These are phyloP conservation scores for Akebia trifoliata DNA, from an alignment of 164 flowering plant species.

Conservation along the genomic window DNA sequence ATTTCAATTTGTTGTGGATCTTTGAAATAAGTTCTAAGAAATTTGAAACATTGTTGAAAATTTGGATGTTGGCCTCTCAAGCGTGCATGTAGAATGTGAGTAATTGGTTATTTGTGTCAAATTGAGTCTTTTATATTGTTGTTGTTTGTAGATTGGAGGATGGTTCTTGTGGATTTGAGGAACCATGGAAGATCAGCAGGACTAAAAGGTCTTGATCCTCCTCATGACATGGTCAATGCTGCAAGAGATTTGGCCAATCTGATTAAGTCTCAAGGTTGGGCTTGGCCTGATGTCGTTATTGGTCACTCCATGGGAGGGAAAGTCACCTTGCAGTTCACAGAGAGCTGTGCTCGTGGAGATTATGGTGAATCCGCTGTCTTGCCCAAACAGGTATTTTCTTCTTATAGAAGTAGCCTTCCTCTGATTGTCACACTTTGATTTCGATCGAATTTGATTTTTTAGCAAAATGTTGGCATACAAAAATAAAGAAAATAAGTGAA, in stretches of 20 bases:
- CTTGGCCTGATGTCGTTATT: constrained; percentile 91
- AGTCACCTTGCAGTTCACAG: constrained; percentile 65
- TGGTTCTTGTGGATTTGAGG: constrained; percentile 88
- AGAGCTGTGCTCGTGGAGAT: constrained; percentile 65
- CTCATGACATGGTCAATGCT: constrained; percentile 74
- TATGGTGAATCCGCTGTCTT: constrained; percentile 56
- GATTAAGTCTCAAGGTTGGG: constrained; percentile 61
- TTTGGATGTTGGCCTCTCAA: too few relatives aligned
- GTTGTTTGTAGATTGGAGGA: constrained; percentile 56
- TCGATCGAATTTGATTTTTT: too few relatives aligned
- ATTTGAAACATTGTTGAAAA: too few relatives aligned
- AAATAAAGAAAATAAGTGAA: too few relatives aligned
- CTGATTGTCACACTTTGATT: too few relatives aligned
- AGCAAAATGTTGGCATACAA: too few relatives aligned
- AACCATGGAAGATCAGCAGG: constrained; percentile 86
- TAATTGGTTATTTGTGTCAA: too few relatives aligned
- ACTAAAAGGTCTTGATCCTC: constrained; percentile 52
- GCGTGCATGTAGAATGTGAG: too few relatives aligned
- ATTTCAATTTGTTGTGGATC: too few relatives aligned
- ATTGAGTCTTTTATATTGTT: background rate
- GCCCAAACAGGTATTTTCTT: constrained; percentile 71
- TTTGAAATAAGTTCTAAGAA: too few relatives aligned
- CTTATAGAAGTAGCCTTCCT: background rate
- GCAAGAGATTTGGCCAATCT: constrained; percentile 81
- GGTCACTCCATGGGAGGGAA: constrained; percentile 99